Evolutionary conservation across 2,329 filamentous ascomycete species (phyloP).

Genomic region (Cordyceps cateniannulata): DNA sequence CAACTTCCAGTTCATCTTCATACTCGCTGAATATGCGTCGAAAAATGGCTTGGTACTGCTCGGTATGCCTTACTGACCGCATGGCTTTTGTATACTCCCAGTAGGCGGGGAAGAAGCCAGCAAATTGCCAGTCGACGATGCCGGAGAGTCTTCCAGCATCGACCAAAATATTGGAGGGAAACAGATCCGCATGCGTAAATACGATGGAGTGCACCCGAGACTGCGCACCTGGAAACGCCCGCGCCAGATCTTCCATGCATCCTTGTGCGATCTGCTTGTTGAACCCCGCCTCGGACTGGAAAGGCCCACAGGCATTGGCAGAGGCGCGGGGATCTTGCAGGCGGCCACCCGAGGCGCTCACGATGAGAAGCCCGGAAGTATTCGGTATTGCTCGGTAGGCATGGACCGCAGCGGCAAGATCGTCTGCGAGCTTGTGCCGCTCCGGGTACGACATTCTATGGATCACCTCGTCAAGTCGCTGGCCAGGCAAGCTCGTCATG

Average conservation of each 20-base stretch:
- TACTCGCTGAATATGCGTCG: neutral
- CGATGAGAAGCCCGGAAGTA: constrained; percentile 23
- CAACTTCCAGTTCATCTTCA: neutral
- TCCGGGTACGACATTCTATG: neutral
- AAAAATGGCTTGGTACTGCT: constrained; percentile 2
- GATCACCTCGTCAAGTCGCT: constrained; percentile 17
- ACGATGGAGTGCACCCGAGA: constrained; percentile 21
- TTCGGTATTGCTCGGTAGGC: constrained; percentile 7
- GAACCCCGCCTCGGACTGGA: constrained; percentile 26
- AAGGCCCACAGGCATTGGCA: constrained; percentile 20
- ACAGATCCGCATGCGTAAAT: constrained; percentile 30
- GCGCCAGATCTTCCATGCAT: constrained; percentile 24
- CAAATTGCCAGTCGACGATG: constrained; percentile 41
- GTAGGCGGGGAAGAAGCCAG: constrained; percentile 40
- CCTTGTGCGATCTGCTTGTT: constrained; percentile 21
- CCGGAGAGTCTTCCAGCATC: constrained; percentile 24
- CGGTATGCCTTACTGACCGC: neutral
- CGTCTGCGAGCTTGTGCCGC: neutral
- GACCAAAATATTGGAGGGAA: constrained; percentile 28
- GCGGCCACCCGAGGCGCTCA: constrained; percentile 24
- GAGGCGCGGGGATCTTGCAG: constrained; percentile 22
- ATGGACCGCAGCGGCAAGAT: neutral
- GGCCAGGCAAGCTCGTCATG: neutral
- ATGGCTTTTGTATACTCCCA: constrained; percentile 31
- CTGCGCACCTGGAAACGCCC: neutral